Evolutionary conservation across 805 yeast species (phyloP), one percentile per base, ranked within the genome.

Genomic region (Ogataea dorogensis): DNA sequence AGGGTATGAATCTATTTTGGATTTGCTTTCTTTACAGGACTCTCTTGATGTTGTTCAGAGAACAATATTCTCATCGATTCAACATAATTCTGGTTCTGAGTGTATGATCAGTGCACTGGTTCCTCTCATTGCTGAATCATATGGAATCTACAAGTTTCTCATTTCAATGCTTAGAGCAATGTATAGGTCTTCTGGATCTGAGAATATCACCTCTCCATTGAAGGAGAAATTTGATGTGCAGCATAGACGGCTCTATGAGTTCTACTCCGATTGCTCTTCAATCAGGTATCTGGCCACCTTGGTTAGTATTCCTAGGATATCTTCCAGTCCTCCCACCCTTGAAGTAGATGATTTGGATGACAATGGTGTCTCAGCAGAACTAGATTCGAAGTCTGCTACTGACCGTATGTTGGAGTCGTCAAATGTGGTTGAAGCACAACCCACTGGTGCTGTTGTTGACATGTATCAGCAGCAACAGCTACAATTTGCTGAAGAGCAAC

Each of bases 141-240:
- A 86, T 54, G 98, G 98, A 28, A 87, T 91, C 40, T 86, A 88
- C 62, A 85, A 87, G 59, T 91, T 91, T 51, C 67, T 84, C 40
- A 83, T 86, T 2, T 81, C 95, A 7, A 89, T 91, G 98, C 65
- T 91, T 41, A 75, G 96, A 47, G 97, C 95, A 0, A 71, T 91
- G 77, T 77, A 84, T 53, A 76, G 76, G 50, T 71, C 86, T 50
- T 74, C 84, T 44, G 79, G 81, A 40, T 80, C 77, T 19, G 84
- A 75, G 14, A 95, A 82, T 5, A 91, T 87, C 1, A 67, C 91
- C 45, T 75, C 73, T 47, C 91, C 93, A 3, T 68, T 91, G 44
- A 69, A 79, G 45, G 79, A 79, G 24, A 70, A 91, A 34, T 91
- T 81, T 53, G 71, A 71, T 47, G 68, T 81, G 13, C 95, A 87